A percentile compares a stretch with the other conserved stretches of the same genome.
phyloP scores from a whole-genome alignment of 2,329 filamentous ascomycete species.

The Gliomastix tumulicola region DNA sequence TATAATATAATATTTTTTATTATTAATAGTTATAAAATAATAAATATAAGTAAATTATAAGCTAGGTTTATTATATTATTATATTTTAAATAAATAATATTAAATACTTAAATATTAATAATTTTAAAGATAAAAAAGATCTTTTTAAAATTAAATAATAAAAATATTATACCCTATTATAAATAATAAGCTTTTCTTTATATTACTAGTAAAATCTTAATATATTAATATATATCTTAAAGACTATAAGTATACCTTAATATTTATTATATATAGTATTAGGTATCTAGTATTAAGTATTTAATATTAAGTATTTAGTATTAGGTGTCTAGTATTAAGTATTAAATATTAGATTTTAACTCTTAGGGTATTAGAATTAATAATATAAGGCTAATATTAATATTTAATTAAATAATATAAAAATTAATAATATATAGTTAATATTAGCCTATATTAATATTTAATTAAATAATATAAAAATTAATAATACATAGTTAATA shows the following conservation, averaged over 20 bases:
- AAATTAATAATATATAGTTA: conserved; percentile 2
- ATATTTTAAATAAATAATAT: not conserved
- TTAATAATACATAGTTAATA: not conserved
- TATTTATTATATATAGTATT: not conserved
- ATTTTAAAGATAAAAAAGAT: not conserved
- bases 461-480: too few relatives aligned
- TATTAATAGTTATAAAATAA: not conserved
- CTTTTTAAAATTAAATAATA: too few relatives aligned
- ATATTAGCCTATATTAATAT: not conserved
- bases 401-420: conserved; percentile 2
- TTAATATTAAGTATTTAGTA: not conserved
- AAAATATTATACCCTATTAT: too few relatives aligned
- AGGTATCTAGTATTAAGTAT: not conserved
- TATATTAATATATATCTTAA: not conserved
- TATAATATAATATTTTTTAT: not conserved
- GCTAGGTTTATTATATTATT: not conserved
- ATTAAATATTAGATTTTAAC: not conserved
- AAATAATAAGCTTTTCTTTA: too few relatives aligned
- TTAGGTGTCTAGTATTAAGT: not conserved
- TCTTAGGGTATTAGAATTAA: not conserved
- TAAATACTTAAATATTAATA: not conserved
- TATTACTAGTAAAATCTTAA: too few relatives aligned
- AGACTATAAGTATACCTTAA: not conserved
- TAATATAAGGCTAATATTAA: conserved; percentile 3
- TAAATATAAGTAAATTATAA: too few relatives aligned